Base-by-base conservation (phyloP, 139 green algal genomes). In the Chlamydomonas sp. region DNA sequence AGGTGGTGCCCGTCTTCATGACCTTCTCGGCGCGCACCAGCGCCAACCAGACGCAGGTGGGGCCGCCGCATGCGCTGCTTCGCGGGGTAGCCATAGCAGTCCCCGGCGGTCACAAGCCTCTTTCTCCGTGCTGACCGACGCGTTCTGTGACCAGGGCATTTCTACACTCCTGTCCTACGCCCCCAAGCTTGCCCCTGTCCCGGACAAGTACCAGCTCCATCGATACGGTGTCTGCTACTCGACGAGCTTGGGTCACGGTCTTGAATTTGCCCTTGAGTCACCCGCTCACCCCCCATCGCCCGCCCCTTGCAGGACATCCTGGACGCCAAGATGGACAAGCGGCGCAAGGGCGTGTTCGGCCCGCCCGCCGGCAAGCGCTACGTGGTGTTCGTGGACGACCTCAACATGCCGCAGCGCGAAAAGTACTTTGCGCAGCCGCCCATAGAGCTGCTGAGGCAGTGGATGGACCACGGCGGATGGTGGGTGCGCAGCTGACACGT, bases 371-470 rank as follows among this genome's bases (percentile, higher is more conserved):
- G 92, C 85, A 95, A 94, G 88, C 90, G 87, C 63, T 92, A 92
- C 60, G 91, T 95, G 17, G 91, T 95, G 63, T 96, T 95, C 64
- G 92, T 95, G 20, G 93, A 95, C 75, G 93, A 96, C 83, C 79
- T 95, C 31, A 96, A 95, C 93, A 95, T 96, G 94, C 94, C 92
- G 4, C 89, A 92, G 90, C 91, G 93, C 16, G 96, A 97, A 84
- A 95, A 96, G 84, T 98, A 97, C 94, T 95, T 95, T 84, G 96
- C 95, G 57, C 96, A 97, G 92, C 96, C 96, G 15, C 95, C 96
- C 16, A 95, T 98, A 76, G 96, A 98, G 92, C 92, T 98, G 90
- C 91, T 98, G 76, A 91, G 96, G 14, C 96, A 97, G 89, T 97
- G 93, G 93, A 96, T 98, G 85, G 95, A 98, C 90, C 93, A 97